phyloP scores from a whole-genome alignment of 345 rosid species.

The Bruguiera gymnorhiza region DNA sequence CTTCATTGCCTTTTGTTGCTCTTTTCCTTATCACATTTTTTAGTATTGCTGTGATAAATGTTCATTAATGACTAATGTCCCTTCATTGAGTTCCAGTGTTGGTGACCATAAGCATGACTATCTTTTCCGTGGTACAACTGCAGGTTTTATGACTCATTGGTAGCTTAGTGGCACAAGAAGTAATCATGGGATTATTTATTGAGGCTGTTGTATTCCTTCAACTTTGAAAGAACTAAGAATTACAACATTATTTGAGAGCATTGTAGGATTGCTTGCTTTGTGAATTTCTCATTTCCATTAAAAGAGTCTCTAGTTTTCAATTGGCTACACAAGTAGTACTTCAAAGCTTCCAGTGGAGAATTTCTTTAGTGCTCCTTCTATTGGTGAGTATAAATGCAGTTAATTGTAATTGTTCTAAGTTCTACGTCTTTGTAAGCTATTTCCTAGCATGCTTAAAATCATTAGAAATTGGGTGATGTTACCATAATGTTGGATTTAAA shows the following conservation, averaged over 20 bases:
- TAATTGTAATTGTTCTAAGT: slow-evolving; percentile 3
- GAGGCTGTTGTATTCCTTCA: slow-evolving; percentile 30
- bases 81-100: slow-evolving; percentile 1
- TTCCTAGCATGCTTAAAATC: not conserved
- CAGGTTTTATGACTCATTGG: slow-evolving; percentile 41
- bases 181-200: slow-evolving; percentile 27
- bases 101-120: slow-evolving; percentile 11
- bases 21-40: not conserved
- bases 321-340: slow-evolving; percentile 44
- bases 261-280: slow-evolving; percentile 31
- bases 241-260: slow-evolving; percentile 32
- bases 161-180: slow-evolving; percentile 25
- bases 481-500: not conserved
- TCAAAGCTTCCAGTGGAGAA: slow-evolving; percentile 45
- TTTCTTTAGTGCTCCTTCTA: slow-evolving; percentile 28
- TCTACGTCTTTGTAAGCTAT: not conserved
- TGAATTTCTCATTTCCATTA: slow-evolving; percentile 27
- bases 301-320: slow-evolving; percentile 37
- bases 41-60: not conserved
- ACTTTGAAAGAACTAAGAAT: slow-evolving; percentile 25
- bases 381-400: slow-evolving; percentile 46
- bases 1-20: not conserved
- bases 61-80: not conserved
- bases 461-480: not conserved
- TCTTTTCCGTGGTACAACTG: slow-evolving; percentile 35